Evolutionary conservation across 805 yeast genomes (phyloP), one percentile per base, ranked within the genome.

Genomic region (Ogataea corticis): DNA sequence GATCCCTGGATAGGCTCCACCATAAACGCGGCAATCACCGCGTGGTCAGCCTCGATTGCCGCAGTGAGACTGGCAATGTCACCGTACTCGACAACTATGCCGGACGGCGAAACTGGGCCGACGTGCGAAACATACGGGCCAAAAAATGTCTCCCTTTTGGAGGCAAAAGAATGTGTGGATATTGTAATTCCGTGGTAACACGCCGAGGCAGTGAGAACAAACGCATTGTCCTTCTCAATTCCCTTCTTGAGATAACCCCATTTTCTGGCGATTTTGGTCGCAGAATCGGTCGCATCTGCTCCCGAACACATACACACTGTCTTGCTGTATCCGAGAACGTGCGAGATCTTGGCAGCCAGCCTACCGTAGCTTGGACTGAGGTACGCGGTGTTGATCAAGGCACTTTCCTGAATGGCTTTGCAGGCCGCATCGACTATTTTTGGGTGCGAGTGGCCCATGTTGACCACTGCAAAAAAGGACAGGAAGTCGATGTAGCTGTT

Each of bases 391-490:
- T 58, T 58, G 9, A 53, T 51, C 43, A 59, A 33, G 3, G 61
- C 49, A 18, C 57, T 45, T 7, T 48, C 46, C 23, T 49, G 43
- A 15, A 54, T 39, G 10, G 62, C 62, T 11, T 55, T 50, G 28
- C 54, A 49, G 12, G 59, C 50, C 3, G 65, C 65, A 16, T 53
- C 52, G 11, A 58, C 58, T 27, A 61, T 61, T 39, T 58, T 59
- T 3, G 65, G 63, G 42, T 61, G 63, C 4, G 54, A 38, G 35
- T 61, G 65, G 4, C 65, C 65, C 65, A 59, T 59, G 42, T 61
- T 61, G n/a, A 49, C 56, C 15, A 58, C 65, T 10, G 63, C 63
- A 48, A 57, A 61, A 47, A 59, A 54, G 2, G 61, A 60, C 21
- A 58, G 44, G 17, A 61, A 58, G 43, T 61, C 65, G 21, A 61